Conservation (phyloP, 2,329 filamentous ascomycete genomes). For the Fusarium marasasianum region DNA sequence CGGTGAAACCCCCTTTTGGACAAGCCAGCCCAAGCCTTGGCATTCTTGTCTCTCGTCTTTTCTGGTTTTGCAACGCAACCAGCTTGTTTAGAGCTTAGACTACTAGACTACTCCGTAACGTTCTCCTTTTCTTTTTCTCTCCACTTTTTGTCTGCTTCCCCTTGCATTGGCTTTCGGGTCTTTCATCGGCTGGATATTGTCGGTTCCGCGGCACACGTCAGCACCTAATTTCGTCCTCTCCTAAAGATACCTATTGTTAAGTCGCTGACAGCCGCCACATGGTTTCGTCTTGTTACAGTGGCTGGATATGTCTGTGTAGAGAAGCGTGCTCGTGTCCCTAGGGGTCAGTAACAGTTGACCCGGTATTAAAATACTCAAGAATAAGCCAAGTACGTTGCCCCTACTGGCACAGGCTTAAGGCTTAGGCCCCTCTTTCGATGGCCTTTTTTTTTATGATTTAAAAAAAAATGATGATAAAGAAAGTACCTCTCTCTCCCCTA, state of each 20-base stretch:
- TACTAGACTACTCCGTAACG: background rate
- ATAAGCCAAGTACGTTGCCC: background rate
- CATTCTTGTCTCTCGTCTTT: background rate
- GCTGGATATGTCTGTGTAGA: background rate
- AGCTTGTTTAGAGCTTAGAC: background rate
- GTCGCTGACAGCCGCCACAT: constrained; percentile 9
- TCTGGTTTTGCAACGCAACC: background rate
- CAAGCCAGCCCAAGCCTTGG: background rate
- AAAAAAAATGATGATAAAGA: too few relatives aligned
- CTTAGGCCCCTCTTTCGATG: background rate
- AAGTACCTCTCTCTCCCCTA: background rate
- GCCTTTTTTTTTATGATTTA: background rate
- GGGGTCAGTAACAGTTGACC: background rate
- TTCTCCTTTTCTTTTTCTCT: constrained; percentile 17
- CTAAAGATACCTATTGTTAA: background rate
- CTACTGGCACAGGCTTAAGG: background rate
- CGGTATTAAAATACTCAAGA: background rate
- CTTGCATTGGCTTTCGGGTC: constrained; percentile 17
- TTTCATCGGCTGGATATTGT: constrained; percentile 1
- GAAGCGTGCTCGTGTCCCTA: background rate
- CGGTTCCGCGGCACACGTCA: constrained; percentile 34
- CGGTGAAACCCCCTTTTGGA: constrained; percentile 4
- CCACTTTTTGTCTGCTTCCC: constrained; percentile 11
- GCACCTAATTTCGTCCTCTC: constrained; percentile 37
- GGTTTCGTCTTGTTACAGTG: constrained; percentile 3